Evolutionary conservation across 1,139 yeast species (phyloP), one percentile per base, ranked within the genome.

Genomic region (Yamadazyma dendronema): DNA sequence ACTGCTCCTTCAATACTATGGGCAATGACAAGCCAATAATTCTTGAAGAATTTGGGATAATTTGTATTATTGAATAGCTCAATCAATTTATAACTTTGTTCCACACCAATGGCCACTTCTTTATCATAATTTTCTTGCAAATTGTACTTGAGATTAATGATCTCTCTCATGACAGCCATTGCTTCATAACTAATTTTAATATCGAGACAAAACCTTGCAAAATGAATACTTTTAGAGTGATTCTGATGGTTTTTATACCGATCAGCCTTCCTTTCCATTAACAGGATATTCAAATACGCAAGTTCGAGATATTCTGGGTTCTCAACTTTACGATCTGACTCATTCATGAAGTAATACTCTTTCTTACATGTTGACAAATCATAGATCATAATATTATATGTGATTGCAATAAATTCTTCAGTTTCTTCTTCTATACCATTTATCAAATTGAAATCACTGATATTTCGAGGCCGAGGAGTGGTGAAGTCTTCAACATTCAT

Each of bases 391-490:
- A 30, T 13, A 36, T 47, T 49, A 34, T 43, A 49, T 2, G 53
- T 38, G 10, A 46, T 41, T 1, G 46, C 42, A 9, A 39, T 21
- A 31, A 49, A 49, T 3, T 27, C 36, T 5, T 28, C 28, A 2
- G 45, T 34, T 19, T 39, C 52, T 24, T 25, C 21, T 10, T 36
- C 43, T 12, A 38, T 41, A 1, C 31, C 16, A 28, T 43, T 38
- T 5, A 40, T 31, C 7, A 49, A 30, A 30, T 48, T 43, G 15
- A 32, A 40, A 29, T 49, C 51, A 13, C 38, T 31, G 4, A 49
- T 40, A 30, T 49, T 48, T 33, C 54, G 22, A 7, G 67, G 66
- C 15, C 38, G 4, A 2, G 56, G 52, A 1, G 66, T 56, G 3
- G 55, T 37, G 37, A 59, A 62, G 14, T 54, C 49, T 11, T 38